Evolutionary conservation across 225 moss, liverwort and hornwort species (phyloP), one percentile per base, ranked within the genome.

Genomic region (Thuidium tamariscinum): DNA sequence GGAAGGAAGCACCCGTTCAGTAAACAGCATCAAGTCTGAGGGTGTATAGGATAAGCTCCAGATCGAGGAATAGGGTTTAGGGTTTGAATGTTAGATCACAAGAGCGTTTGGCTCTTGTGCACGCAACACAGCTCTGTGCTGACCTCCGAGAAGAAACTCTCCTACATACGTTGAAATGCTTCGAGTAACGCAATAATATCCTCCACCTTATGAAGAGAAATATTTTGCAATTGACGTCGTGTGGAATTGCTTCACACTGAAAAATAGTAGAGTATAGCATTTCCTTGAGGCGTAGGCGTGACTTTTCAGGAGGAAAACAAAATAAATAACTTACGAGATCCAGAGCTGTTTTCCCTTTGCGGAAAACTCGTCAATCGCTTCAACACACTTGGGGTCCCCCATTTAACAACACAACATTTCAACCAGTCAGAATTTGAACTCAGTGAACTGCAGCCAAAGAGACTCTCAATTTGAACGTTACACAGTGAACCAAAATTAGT

Each of bases 301-400:
- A 41, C 52, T 70, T 25, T 44, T 46, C n/a, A 72, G 49, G 39
- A 74, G 27, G 21, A 76, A 76, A 76, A 61, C 14, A 39, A 26
- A 25, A 17, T 9, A 25, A 55, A 20, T 49, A 59, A 49, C 91
- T 89, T 91, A 91, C 91, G 60, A 59, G n/a, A 86, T 84, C 87
- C 87, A 87, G 73, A 91, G 91, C 32, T 11, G 65, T 82, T 87
- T 91, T 51, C 84, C 89, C 25, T 82, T 46, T 3, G 59, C 65
- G 27, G 82, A 77, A 66, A 89, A 84, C 44, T 84, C 81, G 65
- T 91, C 81, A 82, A 91, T 91, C 19, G 65, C 84, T 80, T 89
- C 87, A 65, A 89, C 84, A 87, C 91, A 91, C 91, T 91, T 81
- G 37, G 46, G 56, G 68, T 74, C 26, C 85, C 78, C 62, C 74